phyloP scores from a whole-genome alignment of 352 stramenopile species.

The Globisporangium uncinulatum region DNA sequence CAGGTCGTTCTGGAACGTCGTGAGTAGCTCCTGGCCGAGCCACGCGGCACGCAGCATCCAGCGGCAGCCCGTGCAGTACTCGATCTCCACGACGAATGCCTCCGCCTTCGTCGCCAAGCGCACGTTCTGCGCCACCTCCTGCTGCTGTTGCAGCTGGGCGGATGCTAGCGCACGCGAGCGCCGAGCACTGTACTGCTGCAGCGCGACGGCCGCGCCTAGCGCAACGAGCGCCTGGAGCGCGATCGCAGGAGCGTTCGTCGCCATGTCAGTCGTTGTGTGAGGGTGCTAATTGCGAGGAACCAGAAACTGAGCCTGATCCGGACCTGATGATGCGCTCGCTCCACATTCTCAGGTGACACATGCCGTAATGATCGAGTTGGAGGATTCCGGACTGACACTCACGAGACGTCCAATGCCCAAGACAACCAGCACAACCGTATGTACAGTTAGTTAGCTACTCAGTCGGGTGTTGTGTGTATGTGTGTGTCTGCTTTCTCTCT shows the following conservation, averaged over 20 bases:
- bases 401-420: too few relatives aligned
- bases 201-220: conserved; percentile 20
- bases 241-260: not conserved
- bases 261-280: not conserved
- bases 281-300: too few relatives aligned
- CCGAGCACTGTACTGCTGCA: conserved; percentile 39
- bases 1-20: conserved; percentile 87
- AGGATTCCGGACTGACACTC: too few relatives aligned
- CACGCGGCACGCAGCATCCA: conserved; percentile 89
- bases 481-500: conserved; percentile 7
- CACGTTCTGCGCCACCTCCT: not conserved
- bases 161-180: conserved; percentile 9
- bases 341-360: too few relatives aligned
- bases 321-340: too few relatives aligned
- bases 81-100: conserved; percentile 78
- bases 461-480: conserved; percentile 1
- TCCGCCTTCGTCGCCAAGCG: conserved; percentile 10
- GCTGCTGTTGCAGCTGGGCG: conserved; percentile 10
- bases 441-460: not conserved
- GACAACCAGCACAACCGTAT: too few relatives aligned
- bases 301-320: too few relatives aligned
- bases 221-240: conserved; percentile 21
- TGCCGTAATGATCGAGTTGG: too few relatives aligned
- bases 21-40: conserved; percentile 90
- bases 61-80: conserved; percentile 89